A percentile compares a stretch with the other conserved stretches of the same genome.
Conservation (phyloP, 2,329 filamentous ascomycete species). For the Apiospora saccharicola region DNA sequence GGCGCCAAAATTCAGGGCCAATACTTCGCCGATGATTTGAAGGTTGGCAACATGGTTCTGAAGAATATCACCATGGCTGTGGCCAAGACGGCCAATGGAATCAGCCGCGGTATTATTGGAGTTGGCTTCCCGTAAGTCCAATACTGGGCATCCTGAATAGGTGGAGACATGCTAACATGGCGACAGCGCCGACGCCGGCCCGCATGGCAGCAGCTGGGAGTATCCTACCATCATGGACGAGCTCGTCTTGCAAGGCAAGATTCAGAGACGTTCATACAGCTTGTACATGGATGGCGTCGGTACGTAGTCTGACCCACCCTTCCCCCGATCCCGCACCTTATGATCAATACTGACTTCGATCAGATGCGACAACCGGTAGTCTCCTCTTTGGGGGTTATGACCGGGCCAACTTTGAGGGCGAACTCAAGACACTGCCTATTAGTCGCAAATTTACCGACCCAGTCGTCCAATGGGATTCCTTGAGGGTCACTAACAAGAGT, state of each 20-base stretch:
- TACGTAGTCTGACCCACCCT: background rate
- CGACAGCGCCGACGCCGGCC: background rate
- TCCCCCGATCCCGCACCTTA: background rate
- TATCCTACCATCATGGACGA: conserved; percentile 26
- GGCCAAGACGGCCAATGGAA: conserved; percentile 28
- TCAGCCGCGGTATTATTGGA: conserved; percentile 22
- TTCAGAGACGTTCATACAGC: conserved; percentile 22
- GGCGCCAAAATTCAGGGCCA: conserved; percentile 18
- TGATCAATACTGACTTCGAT: background rate
- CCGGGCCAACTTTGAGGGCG: conserved; percentile 23
- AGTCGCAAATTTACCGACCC: conserved; percentile 8
- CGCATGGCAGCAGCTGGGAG: conserved; percentile 5
- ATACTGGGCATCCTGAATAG: background rate
- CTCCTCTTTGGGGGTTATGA: conserved; percentile 25
- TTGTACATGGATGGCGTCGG: conserved; percentile 22
- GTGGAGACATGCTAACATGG: background rate
- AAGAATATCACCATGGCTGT: conserved; percentile 35
- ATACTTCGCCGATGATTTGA: conserved; percentile 23
- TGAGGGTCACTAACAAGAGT: conserved; percentile 22
- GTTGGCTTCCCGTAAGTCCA: conserved; percentile 22
- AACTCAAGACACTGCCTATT: conserved; percentile 19
- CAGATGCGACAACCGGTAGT: conserved; percentile 19
- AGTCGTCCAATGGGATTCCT: conserved; percentile 17
- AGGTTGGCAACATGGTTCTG: conserved; percentile 17
- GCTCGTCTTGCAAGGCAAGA: conserved; percentile 23